phyloP scores from a whole-genome alignment of 192 early-diverging fungal species.

The Linnemannia zychae region DNA sequence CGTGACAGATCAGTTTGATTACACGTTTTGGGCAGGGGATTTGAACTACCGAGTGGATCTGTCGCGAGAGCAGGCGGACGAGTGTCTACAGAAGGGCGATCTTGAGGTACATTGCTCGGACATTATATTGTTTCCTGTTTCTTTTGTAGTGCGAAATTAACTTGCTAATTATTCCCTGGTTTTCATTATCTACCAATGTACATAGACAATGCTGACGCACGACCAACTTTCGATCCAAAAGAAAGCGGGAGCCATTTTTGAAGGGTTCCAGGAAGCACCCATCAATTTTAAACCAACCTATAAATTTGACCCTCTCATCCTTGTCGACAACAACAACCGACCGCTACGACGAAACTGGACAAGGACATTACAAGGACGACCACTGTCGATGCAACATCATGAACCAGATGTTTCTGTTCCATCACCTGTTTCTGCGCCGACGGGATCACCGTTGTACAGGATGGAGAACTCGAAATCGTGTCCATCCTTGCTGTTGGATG shows the following conservation, averaged over 20 bases:
- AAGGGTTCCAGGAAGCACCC: conserved; percentile 74
- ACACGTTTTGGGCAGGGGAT: conserved; percentile 82
- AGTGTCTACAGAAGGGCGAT: conserved; percentile 62
- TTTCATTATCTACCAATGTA: too few relatives aligned
- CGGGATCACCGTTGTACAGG: not conserved
- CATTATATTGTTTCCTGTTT: not conserved
- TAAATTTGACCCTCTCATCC: conserved; percentile 74
- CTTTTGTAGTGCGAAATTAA: not conserved
- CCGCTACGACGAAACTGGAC: not conserved
- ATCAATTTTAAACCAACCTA: conserved; percentile 83
- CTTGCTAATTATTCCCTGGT: not conserved
- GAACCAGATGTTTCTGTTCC: not conserved
- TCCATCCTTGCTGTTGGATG: conserved; percentile 18
- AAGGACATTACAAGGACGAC: conserved; percentile 17
- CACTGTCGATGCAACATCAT: conserved; percentile 21
- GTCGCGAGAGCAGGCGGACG: conserved; percentile 62
- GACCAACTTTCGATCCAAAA: conserved; percentile 62
- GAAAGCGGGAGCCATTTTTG: conserved; percentile 25
- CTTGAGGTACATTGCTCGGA: conserved; percentile 51
- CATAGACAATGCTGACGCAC: conserved; percentile 57
- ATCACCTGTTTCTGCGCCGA: not conserved
- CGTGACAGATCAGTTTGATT: conserved; percentile 67
- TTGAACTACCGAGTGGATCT: conserved; percentile 82
- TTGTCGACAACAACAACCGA: conserved; percentile 14
- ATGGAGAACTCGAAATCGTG: conserved; percentile 27